Base-by-base conservation (phyloP, 768 basidiomycete genomes). In the Rhodotorula taiwanensis region DNA sequence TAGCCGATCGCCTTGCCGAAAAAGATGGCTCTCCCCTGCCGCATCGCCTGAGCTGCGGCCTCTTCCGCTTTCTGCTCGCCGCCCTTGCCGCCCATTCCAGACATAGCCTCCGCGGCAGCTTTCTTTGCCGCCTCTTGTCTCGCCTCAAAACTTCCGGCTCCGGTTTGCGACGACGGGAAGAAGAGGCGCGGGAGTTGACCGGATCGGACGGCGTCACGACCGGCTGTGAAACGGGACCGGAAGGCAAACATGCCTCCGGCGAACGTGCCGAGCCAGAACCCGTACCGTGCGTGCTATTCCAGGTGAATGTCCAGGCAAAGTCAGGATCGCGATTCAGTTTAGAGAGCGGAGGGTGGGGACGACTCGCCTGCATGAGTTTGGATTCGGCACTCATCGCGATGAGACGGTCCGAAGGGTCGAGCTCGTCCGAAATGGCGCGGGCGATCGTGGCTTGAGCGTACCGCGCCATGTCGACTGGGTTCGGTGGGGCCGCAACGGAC, bases 1-100 rank as follows among this genome's bases (percentile, higher is more conserved):
- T 52, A 65, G 21, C 64, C 64, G 30, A 65, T 39, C 15, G 58
- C 64, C 31, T 60, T 65, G 15, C 54, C 64, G 21, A 65, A 52
- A 44, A 65, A 52, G 2, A n/a, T 7, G 1, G 54, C 64, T 50
- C 44, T 65, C 8, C 58, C 55, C 27, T 39, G 25, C 28, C 64
- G 47, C 48, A 60, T 56, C 14, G n/a, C 27, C 11, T 65, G 54
- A 30, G 48, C 51, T 9, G 58, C 54, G 18, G 51, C 41, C 11
- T 65, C 64, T n/a, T 52, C 51, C 15, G 54, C 49, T 8, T 34
- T n/a, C 18, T 55, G 31, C 18, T 44, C 27, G 27, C 45, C 58
- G 7, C 55, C 48, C 34, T 47, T n/a, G 9, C 42, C 55, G 10
- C 49, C 61, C 44, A n/a, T n/a, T n/a, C n/a, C n/a, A n/a, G n/a